Percentiles rank a stretch among this genome's conserved stretches.
Conservation (phyloP, 2,329 filamentous ascomycete genomes). For the Fusarium musae region DNA sequence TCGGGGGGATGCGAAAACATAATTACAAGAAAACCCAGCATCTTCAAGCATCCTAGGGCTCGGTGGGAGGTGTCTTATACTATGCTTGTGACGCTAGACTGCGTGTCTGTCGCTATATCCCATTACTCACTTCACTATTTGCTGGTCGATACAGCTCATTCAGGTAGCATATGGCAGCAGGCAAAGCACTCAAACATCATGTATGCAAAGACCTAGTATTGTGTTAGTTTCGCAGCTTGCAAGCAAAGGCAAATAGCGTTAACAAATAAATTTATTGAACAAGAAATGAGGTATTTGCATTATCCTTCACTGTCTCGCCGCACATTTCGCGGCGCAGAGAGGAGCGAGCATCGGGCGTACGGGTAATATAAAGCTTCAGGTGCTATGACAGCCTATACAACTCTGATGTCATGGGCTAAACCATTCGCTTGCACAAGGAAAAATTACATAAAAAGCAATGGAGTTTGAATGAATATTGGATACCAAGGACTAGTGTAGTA, state of each 20-base stretch:
- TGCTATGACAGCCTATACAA: neutral
- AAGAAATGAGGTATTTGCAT: neutral
- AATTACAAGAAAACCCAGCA: neutral
- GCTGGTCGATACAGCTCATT: conserved; percentile 1
- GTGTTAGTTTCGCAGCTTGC: neutral
- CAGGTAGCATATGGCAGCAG: conserved; percentile 16
- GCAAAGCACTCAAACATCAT: conserved; percentile 27
- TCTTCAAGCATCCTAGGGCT: neutral
- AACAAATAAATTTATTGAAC: neutral
- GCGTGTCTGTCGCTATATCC: neutral
- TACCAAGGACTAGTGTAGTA: neutral
- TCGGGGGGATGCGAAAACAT: neutral
- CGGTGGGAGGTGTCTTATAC: neutral
- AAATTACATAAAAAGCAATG: conserved; percentile 12
- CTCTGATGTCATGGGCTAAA: neutral
- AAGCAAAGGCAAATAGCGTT: neutral
- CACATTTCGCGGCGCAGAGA: neutral
- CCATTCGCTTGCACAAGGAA: neutral
- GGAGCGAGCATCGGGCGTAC: neutral
- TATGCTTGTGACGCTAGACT: neutral
- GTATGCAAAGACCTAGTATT: conserved; percentile 25
- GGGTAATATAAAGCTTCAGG: neutral
- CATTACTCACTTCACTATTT: neutral
- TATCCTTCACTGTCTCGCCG: neutral
- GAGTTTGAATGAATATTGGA: neutral